A percentile compares a stretch with the other conserved stretches of the same genome.
Evolutionary conservation across 768 basidiomycete species (phyloP).

Genomic region (Dacryopinax spathularia): DNA sequence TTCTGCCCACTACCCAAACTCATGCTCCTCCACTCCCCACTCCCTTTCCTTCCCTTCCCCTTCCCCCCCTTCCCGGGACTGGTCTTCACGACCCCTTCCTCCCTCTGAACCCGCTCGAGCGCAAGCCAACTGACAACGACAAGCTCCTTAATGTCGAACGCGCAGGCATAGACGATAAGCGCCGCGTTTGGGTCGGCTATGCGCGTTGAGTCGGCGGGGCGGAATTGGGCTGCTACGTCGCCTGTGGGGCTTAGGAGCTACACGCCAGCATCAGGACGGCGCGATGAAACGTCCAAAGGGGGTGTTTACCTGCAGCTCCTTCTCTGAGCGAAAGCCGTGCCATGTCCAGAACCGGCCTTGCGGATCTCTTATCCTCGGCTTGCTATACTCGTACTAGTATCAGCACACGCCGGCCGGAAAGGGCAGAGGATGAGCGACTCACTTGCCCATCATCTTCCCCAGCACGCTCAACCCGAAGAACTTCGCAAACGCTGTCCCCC

Average conservation of each 20-base stretch:
- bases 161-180: neutral
- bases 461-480: neutral
- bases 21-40: slow-evolving; percentile 1
- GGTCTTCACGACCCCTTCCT: no score
- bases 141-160: slow-evolving; percentile 1
- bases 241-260: neutral
- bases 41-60: neutral
- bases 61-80: neutral
- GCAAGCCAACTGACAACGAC: neutral
- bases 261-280: no score
- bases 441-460: neutral
- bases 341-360: neutral
- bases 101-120: neutral
- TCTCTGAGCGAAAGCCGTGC: neutral
- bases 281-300: no score
- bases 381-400: neutral
- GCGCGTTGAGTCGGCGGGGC: neutral
- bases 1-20: neutral
- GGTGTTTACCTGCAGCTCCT: neutral
- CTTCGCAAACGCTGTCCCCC: neutral
- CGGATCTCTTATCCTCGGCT: neutral
- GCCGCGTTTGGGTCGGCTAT: neutral
- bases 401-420: neutral
- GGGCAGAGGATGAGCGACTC: neutral
- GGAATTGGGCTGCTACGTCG: neutral